A percentile compares a stretch with the other conserved stretches of the same genome.
Evolutionary conservation across 352 stramenopile genomes (phyloP).

Genomic region (Phytopythium aichiense): DNA sequence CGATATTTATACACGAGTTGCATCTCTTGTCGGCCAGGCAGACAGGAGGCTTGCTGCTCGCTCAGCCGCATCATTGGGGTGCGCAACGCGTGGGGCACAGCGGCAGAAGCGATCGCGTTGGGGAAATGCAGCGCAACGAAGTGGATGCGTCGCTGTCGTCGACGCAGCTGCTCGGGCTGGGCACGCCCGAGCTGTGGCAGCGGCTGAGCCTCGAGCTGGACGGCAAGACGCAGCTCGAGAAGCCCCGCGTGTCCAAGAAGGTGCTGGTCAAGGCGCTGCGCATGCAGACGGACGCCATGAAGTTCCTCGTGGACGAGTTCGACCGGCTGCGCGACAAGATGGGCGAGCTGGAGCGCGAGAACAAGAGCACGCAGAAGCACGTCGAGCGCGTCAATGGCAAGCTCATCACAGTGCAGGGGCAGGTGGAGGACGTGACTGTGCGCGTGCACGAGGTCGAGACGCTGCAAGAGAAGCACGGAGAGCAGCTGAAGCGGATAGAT

Average conservation of each 20-base stretch:
- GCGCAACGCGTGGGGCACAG: not conserved
- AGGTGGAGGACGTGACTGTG: constrained; percentile 62
- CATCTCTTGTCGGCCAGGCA: not conserved
- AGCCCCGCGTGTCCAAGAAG: constrained; percentile 79
- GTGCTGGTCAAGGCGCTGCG: constrained; percentile 76
- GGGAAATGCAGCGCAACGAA: constrained; percentile 77
- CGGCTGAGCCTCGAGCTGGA: constrained; percentile 75
- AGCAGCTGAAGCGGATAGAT: constrained; percentile 75
- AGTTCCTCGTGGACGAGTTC: constrained; percentile 80
- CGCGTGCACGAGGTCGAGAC: constrained; percentile 67
- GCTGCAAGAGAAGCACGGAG: constrained; percentile 47
- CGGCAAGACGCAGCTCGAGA: constrained; percentile 73
- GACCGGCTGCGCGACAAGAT: constrained; percentile 77
- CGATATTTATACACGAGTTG: constrained; percentile 1
- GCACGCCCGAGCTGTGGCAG: constrained; percentile 76
- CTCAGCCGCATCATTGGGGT: not conserved
- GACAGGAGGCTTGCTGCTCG: not conserved
- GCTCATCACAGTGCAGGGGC: constrained; percentile 65
- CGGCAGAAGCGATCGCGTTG: not conserved
- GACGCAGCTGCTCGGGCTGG: constrained; percentile 50
- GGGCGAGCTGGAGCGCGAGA: constrained; percentile 70
- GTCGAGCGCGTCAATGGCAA: constrained; percentile 77
- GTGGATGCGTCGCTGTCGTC: constrained; percentile 57
- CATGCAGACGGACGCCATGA: constrained; percentile 83
- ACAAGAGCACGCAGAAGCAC: constrained; percentile 70